Base-by-base conservation (phyloP, 208 protist species). In the Trypanosoma melophagium region DNA sequence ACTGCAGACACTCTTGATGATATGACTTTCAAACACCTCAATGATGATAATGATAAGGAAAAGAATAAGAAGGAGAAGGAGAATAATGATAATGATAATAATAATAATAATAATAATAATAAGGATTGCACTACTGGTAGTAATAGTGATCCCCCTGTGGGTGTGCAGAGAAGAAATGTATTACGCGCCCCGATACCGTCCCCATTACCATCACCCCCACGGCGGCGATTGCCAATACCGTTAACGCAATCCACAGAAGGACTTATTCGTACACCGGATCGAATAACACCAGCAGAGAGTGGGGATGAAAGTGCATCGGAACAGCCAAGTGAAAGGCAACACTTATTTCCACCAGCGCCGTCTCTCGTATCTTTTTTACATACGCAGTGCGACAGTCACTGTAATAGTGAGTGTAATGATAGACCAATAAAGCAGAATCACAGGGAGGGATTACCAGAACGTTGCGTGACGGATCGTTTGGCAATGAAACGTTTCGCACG, bases 261-360 rank as follows among this genome's bases (percentile, higher is more conserved):
- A n/a, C 69, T 74, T 44, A 74, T 74, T 52, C 61, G 50, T 44
- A 69, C 69, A 44, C 69, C 69, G 17, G 47, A 56, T n/a, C 50
- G 45, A n/a, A 38, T 19, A 5, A 4, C 40, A 21, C 52, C 9
- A 55, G 47, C 13, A 16, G 41, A 25, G 35, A 62, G 65, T 35
- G 65, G 42, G 54, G 19, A 35, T 35, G 28, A 35, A 35, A 35
- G 28, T 35, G 28, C 3, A 35, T 1, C 1, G 28, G 28, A 35
- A 5, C 28, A 35, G 28, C 28, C 28, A 35, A 35, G 28, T 35
- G 28, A 35, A 35, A 35, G 28, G 28, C 28, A 35, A 7, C 5
- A 35, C 5, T 45, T 59, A 38, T 60, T 58, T 40, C 51, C 62
- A 9, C 40, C 62, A 52, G 24, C 52, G 3, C 50, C 40, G 7